These are phyloP conservation scores for Physcomitrium patens DNA, from an alignment of 225 moss, liverwort and hornwort species.

Conservation along the genomic window DNA sequence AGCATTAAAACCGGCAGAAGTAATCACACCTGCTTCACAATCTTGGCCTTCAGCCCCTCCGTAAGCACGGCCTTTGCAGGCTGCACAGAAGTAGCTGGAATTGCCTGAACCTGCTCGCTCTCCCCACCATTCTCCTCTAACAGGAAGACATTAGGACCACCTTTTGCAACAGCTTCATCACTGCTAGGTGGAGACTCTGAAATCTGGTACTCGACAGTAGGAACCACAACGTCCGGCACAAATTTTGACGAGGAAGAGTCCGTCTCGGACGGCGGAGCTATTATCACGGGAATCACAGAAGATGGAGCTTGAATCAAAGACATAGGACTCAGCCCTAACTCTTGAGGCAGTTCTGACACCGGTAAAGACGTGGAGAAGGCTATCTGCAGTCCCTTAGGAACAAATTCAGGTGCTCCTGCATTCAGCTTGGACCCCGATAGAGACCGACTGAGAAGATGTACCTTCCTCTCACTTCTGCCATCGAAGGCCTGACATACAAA, in stretches of 20 bases:
- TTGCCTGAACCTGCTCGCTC: conserved; percentile 35
- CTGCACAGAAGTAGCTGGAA: conserved; percentile 38
- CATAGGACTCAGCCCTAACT: conserved; percentile 55
- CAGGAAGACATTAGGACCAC: conserved; percentile 26
- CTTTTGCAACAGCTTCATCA: conserved; percentile 32
- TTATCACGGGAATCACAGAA: conserved; percentile 57
- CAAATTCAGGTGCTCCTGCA: conserved; percentile 87
- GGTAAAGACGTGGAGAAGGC: conserved; percentile 55
- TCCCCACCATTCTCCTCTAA: conserved; percentile 39
- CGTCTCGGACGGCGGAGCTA: conserved; percentile 38
- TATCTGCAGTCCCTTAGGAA: conserved; percentile 73
- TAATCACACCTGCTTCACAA: conserved; percentile 82
- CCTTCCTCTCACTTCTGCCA: conserved; percentile 48
- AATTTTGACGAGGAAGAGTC: background rate
- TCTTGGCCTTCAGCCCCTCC: conserved; percentile 93
- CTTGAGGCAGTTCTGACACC: conserved; percentile 37
- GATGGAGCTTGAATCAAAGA: conserved; percentile 52
- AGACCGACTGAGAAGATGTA: conserved; percentile 74
- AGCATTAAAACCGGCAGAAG: background rate
- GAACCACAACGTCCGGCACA: conserved; percentile 42
- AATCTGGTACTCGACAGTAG: conserved; percentile 39
- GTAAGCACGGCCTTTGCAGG: conserved; percentile 67
- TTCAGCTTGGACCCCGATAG: conserved; percentile 86
- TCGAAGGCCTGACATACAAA: conserved; percentile 21
- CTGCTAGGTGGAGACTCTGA: conserved; percentile 51